Conservation (phyloP, 192 early-diverging fungal genomes). For the Backusella morwellensis region DNA sequence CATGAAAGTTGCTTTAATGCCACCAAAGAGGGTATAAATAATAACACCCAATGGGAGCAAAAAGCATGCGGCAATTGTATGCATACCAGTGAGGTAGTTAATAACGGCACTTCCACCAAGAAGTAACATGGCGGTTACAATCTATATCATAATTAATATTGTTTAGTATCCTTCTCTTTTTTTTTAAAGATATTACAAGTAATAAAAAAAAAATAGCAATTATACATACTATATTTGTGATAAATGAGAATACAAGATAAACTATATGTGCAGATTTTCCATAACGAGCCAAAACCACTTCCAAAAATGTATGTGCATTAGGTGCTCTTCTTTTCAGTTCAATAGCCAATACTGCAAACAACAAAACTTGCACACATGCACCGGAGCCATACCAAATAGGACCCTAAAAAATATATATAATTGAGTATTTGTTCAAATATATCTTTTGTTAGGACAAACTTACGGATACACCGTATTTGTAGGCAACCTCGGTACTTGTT, state of each 20-base stretch:
- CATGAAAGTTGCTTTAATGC: slow-evolving; percentile 73
- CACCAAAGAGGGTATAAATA: slow-evolving; percentile 64
- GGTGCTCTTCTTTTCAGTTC: slow-evolving; percentile 70
- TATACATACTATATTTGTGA: slow-evolving; percentile 46
- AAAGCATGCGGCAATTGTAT: slow-evolving; percentile 58
- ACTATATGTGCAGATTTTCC: slow-evolving; percentile 59
- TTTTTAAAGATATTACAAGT: neutral
- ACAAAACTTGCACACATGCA: slow-evolving; percentile 64
- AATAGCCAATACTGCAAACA: slow-evolving; percentile 75
- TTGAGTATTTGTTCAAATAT: neutral
- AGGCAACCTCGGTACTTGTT: slow-evolving; percentile 68
- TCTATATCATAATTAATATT: slow-evolving; percentile 27
- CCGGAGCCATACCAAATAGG: slow-evolving; percentile 69
- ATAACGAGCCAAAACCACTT: slow-evolving; percentile 66
- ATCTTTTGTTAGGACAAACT: neutral
- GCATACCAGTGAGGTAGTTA: slow-evolving; percentile 63
- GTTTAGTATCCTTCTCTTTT: neutral
- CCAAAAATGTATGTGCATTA: slow-evolving; percentile 73
- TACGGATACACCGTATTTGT: slow-evolving; percentile 64
- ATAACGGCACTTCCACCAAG: slow-evolving; percentile 72
- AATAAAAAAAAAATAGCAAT: neutral
- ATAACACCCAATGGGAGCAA: slow-evolving; percentile 69
- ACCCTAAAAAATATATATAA: slow-evolving; percentile 12
- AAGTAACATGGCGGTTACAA: slow-evolving; percentile 74
- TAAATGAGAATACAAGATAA: slow-evolving; percentile 52